Percentiles rank a stretch among this genome's conserved stretches.
phyloP scores from a whole-genome alignment of 2,329 filamentous ascomycete genomes.

The Cercospora brassicicola region DNA sequence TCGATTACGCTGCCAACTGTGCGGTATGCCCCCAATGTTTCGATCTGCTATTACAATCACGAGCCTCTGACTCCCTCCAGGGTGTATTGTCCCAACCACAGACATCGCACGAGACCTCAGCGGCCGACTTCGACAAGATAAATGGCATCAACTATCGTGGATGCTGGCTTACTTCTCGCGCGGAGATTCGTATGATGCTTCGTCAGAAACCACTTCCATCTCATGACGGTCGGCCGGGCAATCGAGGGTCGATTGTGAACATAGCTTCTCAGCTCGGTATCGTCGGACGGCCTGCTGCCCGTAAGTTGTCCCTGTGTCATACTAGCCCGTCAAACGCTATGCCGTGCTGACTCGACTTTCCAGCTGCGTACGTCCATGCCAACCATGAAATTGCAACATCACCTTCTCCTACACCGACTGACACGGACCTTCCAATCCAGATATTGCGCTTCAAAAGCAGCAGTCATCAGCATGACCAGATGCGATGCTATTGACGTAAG shows the following conservation, averaged over 20 bases:
- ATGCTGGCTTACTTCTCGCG: conserved; percentile 48
- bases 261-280: conserved; percentile 49
- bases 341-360: neutral
- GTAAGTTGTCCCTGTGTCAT: conserved; percentile 35
- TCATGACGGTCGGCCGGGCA: conserved; percentile 47
- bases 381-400: conserved; percentile 39
- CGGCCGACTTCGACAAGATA: conserved; percentile 47
- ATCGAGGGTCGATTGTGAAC: conserved; percentile 49
- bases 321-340: conserved; percentile 1
- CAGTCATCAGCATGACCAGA: conserved; percentile 49
- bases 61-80: conserved; percentile 3
- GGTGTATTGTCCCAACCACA: conserved; percentile 45
- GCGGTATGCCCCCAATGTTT: conserved; percentile 34
- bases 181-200: conserved; percentile 48
- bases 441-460: conserved; percentile 51
- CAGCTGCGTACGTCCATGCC: conserved; percentile 1
- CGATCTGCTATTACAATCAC: neutral
- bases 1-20: conserved; percentile 52
- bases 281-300: conserved; percentile 45
- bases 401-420: neutral
- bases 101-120: conserved; percentile 40
- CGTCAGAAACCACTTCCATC: conserved; percentile 46
- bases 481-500: conserved; percentile 52
- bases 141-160: conserved; percentile 49
- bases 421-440: neutral